Percentiles rank a stretch among this genome's conserved stretches.
Conservation (phyloP, 2,329 filamentous ascomycete genomes). For the Epichloe elymi region DNA sequence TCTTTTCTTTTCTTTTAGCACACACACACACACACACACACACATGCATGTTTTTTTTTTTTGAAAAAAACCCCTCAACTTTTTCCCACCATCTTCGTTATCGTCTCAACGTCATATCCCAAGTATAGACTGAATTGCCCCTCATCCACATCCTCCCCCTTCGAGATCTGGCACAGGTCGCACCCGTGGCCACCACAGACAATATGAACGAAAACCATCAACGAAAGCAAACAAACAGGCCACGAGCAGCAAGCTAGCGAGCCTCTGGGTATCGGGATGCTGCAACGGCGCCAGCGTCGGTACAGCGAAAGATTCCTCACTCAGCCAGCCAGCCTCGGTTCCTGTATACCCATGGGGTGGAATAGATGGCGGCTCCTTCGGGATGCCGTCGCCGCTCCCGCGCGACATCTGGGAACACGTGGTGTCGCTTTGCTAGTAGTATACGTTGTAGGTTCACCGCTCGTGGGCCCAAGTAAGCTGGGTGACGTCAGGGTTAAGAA, state of each 20-base stretch:
- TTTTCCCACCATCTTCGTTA: not conserved
- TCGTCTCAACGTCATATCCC: not conserved
- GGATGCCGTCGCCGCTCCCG: not conserved
- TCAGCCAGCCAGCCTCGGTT: not conserved
- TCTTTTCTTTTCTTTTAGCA: too few species aligned
- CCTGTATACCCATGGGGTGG: not conserved
- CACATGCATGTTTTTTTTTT: not conserved
- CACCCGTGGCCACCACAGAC: not conserved
- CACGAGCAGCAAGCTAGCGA: not conserved
- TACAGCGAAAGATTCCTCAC: not conserved
- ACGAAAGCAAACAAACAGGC: not conserved
- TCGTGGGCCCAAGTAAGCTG: not conserved
- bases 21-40: not conserved
- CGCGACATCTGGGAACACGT: not conserved
- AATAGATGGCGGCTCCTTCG: not conserved
- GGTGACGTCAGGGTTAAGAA: not conserved
- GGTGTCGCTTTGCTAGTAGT: not conserved
- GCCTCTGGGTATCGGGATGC: not conserved
- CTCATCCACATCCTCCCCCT: not conserved
- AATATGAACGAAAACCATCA: not conserved
- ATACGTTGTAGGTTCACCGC: not conserved
- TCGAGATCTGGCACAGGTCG: not conserved
- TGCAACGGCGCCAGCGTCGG: not conserved
- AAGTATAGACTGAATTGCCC: not conserved
- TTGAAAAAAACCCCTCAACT: not conserved